phyloP scores from a whole-genome alignment of 495 filamentous ascomycete species.

The Xylaria scruposa region DNA sequence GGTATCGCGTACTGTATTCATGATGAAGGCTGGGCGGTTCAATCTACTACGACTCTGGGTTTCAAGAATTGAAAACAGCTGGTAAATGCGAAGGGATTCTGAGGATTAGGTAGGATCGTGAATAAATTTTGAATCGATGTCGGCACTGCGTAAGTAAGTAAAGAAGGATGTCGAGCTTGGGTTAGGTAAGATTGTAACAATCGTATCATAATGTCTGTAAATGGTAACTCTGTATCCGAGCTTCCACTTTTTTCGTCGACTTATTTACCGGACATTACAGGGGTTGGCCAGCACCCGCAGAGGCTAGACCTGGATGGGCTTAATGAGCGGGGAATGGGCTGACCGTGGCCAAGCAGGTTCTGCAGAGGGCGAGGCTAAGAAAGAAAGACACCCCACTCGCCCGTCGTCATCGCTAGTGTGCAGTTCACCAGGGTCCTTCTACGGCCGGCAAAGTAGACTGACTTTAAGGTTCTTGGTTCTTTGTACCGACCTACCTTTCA shows the following conservation, averaged over 20 bases:
- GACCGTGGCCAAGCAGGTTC: not conserved
- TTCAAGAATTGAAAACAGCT: not conserved
- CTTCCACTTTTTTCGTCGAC: conserved; percentile 15
- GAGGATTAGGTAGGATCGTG: not conserved
- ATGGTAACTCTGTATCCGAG: conserved; percentile 2
- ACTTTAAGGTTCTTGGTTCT: too few relatives aligned
- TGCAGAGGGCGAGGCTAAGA: not conserved
- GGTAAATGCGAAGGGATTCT: not conserved
- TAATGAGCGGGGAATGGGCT: not conserved
- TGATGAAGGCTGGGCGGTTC: conserved; percentile 26
- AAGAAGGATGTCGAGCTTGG: conserved; percentile 10
- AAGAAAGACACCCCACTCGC: not conserved
- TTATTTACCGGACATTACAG: conserved; percentile 10
- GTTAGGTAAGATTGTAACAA: conserved; percentile 27
- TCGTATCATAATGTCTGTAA: conserved; percentile 23
- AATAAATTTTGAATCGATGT: conserved; percentile 17
- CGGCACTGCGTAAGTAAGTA: not conserved
- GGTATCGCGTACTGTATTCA: conserved; percentile 42
- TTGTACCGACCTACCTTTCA: too few relatives aligned
- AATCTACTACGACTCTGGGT: not conserved
- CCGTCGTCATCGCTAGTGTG: conserved; percentile 2
- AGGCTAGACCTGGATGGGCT: not conserved
- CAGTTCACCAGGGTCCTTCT: not conserved
- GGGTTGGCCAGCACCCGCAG: conserved; percentile 14
- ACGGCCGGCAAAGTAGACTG: not conserved